These are phyloP conservation scores for Phytophthora tubulina DNA, from an alignment of 352 stramenopile genomes.

Conservation along the genomic window DNA sequence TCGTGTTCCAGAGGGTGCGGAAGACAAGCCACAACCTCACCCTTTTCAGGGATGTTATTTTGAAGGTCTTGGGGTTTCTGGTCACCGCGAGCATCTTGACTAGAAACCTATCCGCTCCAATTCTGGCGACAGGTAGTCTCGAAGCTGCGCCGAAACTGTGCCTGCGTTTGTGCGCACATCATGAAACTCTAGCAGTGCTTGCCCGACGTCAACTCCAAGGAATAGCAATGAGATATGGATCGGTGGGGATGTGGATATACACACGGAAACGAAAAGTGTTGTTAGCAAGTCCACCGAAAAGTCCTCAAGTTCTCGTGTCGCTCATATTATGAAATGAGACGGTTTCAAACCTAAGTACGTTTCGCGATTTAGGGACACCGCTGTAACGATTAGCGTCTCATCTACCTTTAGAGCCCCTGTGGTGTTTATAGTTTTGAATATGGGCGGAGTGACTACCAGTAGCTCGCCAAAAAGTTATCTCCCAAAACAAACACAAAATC, in stretches of 20 bases:
- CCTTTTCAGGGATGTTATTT: constrained; percentile 1
- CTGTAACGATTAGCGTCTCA: no score
- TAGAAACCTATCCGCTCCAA: not conserved
- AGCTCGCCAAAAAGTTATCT: no score
- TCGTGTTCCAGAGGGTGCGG: constrained; percentile 1
- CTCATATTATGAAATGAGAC: constrained; percentile 22
- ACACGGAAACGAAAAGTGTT: constrained; percentile 32
- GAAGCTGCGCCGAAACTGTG: constrained; percentile 7
- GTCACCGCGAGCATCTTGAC: constrained; percentile 2
- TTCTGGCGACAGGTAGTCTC: not conserved
- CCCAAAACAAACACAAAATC: no score
- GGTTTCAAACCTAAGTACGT: no score
- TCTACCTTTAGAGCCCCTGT: no score
- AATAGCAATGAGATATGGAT: constrained; percentile 15
- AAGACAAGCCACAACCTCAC: constrained; percentile 21
- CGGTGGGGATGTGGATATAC: constrained; percentile 29
- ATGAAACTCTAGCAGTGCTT: constrained; percentile 23
- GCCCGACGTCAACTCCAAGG: constrained; percentile 19
- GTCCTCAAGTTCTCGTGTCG: constrained; percentile 23
- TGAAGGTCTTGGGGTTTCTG: constrained; percentile 11
- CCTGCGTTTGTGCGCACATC: constrained; percentile 22
- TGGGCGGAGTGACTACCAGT: no score
- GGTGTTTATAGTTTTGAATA: no score
- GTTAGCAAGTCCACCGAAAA: constrained; percentile 35
- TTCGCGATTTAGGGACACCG: no score